Percentiles rank a stretch among this genome's conserved stretches.
Conservation (phyloP, 129 eudicot species). For the Sambucus nigra region DNA sequence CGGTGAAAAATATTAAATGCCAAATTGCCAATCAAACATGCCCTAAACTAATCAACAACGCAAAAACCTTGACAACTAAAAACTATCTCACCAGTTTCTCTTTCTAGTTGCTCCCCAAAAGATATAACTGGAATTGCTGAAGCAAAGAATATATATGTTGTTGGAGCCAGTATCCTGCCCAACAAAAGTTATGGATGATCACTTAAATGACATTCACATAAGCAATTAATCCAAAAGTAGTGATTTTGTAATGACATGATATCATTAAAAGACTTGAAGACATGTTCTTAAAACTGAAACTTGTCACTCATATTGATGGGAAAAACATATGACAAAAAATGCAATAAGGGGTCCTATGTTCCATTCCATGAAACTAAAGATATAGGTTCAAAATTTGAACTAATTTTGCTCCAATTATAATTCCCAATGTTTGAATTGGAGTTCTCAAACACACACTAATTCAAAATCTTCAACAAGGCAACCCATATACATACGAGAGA, state of each 20-base stretch:
- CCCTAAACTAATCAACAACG: background rate
- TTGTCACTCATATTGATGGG: background rate
- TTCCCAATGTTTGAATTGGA: too few relatives aligned
- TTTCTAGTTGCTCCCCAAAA: slow-evolving; percentile 92
- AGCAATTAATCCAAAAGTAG: background rate
- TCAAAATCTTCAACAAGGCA: slow-evolving; percentile 5
- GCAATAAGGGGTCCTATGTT: too few relatives aligned
- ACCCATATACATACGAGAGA: background rate
- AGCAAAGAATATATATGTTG: slow-evolving; percentile 95
- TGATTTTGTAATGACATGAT: background rate
- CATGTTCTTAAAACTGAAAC: background rate
- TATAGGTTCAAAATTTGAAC: background rate
- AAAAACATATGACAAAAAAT: background rate
- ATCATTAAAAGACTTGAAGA: background rate
- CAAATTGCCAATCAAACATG: too few relatives aligned
- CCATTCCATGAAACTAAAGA: too few relatives aligned
- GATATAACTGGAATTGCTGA: slow-evolving; percentile 98
- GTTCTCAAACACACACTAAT: background rate
- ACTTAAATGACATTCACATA: slow-evolving; percentile 1
- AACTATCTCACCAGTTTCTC: slow-evolving; percentile 59
- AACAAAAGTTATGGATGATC: slow-evolving; percentile 11
- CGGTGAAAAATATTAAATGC: too few relatives aligned
- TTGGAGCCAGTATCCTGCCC: slow-evolving; percentile 91
- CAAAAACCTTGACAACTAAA: slow-evolving; percentile 7
- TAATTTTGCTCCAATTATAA: too few relatives aligned